Evolutionary conservation across 106 monocot species (phyloP), one percentile per base, ranked within the genome.

Genomic region (Agapanthus africanus): DNA sequence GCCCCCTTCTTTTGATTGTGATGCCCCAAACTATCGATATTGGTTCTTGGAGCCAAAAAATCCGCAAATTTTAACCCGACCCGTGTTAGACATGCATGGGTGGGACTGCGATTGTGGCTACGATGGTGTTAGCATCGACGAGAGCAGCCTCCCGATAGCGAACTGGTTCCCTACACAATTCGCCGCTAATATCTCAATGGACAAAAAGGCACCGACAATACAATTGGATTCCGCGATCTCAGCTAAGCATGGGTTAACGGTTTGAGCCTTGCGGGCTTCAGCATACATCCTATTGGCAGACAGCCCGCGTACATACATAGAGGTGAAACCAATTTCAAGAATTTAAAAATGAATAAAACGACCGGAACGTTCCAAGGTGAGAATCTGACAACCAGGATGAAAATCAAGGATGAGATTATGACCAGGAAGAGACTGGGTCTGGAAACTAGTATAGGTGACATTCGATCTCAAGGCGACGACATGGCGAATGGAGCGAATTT

Each of bases 71-170:
- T 73, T 95, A 13, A 77, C 82, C 9, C 70, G 95, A 44, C 95
- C 95, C 3, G 87, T 94, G 4, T 61, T 91, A 37, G 91, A 91
- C 71, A 73, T 79, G 10, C 88, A 91, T 74, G 88, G 95, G n/a
- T 94, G 93, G 93, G 93, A 94, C 70, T 90, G 87, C 78, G 93
- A 94, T 70, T 90, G 81, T 72, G 90, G 90, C 4, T 94, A 90
- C 56, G 93, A 94, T 75, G 90, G 90, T 32, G 87, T 90, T 34
- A 94, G 87, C 41, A 42, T 94, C 36, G n/a, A n/a, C n/a, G 90
- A 94, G 74, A 74, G 85, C 47, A 92, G 65, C 70, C 84, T 89
- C 59, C 82, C 84, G 41, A 25, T 97, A 50, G 80, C 70, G 31
- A 69, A 76, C 38, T 69, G 40, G 19, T 92, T 87, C 63, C 95